Conservation (phyloP, 2,329 filamentous ascomycete genomes). For the Paramyrothecium sp. region DNA sequence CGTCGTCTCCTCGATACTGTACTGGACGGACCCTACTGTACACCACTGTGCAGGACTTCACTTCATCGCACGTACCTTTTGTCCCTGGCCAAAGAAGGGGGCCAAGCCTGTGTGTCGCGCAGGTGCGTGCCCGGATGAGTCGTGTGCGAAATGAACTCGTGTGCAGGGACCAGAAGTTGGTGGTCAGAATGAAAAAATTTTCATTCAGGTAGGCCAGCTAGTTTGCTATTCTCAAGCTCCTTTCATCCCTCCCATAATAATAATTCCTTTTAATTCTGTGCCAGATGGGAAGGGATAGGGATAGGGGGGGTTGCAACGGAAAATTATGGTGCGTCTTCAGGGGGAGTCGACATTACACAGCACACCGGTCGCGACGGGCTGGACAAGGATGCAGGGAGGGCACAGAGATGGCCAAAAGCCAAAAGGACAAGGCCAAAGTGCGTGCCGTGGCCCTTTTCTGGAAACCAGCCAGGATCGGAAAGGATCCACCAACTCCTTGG, state of each 20-base stretch:
- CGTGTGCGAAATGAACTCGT: not conserved
- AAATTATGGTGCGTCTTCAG: not conserved
- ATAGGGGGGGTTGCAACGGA: not conserved
- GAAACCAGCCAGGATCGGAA: not conserved
- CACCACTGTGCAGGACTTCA: too few relatives aligned
- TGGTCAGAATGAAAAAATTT: not conserved
- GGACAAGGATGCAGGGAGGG: not conserved
- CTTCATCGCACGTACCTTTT: too few relatives aligned
- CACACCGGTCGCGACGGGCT: not conserved
- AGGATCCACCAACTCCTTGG: slow-evolving; percentile 1
- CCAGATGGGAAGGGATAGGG: too few relatives aligned
- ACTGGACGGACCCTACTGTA: too few relatives aligned
- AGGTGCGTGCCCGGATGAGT: not conserved
- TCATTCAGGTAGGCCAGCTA: not conserved
- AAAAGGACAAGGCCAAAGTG: not conserved
- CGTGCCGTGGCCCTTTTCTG: slow-evolving; percentile 3
- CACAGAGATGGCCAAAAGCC: not conserved
- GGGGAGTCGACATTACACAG: slow-evolving; percentile 1
- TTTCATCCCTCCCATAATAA: not conserved
- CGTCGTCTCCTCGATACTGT: not conserved
- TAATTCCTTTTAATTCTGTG: not conserved
- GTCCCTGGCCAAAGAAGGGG: too few relatives aligned
- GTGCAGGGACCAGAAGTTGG: not conserved
- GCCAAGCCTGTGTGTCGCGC: not conserved
- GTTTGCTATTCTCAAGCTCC: not conserved